phyloP scores from a whole-genome alignment of 1,284 basidiomycete species.

The Leucocoprinus gongylophorus region DNA sequence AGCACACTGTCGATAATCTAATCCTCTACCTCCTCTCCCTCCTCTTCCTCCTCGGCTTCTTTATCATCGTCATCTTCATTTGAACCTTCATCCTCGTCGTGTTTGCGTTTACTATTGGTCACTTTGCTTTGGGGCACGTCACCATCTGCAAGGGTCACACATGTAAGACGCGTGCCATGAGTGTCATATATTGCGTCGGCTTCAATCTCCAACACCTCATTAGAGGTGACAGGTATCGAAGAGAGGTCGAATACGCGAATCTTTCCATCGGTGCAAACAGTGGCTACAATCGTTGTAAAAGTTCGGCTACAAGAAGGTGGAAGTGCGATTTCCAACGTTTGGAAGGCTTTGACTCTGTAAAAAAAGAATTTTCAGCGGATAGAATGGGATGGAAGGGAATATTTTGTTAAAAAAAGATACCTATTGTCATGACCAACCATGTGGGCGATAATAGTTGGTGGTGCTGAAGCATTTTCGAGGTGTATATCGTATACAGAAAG shows the following conservation, averaged over 20 bases:
- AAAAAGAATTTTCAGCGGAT: neutral
- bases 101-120: conserved; percentile 37
- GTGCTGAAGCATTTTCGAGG: conserved; percentile 32
- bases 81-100: conserved; percentile 21
- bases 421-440: conserved; percentile 71
- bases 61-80: conserved; percentile 21
- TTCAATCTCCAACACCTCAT: conserved; percentile 31
- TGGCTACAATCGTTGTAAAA: conserved; percentile 60
- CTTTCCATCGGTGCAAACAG: conserved; percentile 79
- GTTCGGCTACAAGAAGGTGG: conserved; percentile 22
- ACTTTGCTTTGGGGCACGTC: conserved; percentile 25
- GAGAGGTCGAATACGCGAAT: conserved; percentile 76
- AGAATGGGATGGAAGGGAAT: neutral
- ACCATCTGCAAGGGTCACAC: conserved; percentile 64
- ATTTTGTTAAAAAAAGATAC: conserved; percentile 34
- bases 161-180: conserved; percentile 79
- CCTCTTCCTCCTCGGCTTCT: conserved; percentile 17
- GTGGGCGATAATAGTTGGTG: conserved; percentile 43
- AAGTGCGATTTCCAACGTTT: conserved; percentile 52
- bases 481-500: conserved; percentile 62
- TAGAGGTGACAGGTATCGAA: conserved; percentile 28
- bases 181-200: conserved; percentile 72
- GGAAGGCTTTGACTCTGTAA: conserved; percentile 63
- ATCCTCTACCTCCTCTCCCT: conserved; percentile 17
- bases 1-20: neutral